Percentiles rank a stretch among this genome's conserved stretches.
Evolutionary conservation across 768 basidiomycete species (phyloP).

Genomic region (Phaeotremella skinneri): DNA sequence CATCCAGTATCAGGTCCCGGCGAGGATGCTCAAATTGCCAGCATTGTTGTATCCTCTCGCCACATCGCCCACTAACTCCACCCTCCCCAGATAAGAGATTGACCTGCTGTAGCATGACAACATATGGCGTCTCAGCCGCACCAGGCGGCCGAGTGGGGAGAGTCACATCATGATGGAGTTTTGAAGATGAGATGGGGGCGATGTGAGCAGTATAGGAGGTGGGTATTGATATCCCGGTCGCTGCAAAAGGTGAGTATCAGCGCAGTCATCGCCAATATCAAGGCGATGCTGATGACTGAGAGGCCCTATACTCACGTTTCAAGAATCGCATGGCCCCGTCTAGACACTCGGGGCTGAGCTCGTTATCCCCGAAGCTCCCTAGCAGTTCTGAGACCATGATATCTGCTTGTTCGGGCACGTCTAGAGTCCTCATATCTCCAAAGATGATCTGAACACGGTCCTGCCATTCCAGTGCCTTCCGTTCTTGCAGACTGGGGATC

Average conservation of each 20-base stretch:
- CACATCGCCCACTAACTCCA: constrained; percentile 64
- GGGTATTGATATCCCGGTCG: constrained; percentile 91
- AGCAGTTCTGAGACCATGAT: constrained; percentile 92
- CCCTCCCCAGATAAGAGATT: constrained; percentile 80
- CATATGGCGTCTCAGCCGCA: constrained; percentile 88
- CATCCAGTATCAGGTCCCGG: constrained; percentile 70
- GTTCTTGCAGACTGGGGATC: constrained; percentile 71
- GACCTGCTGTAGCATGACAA: constrained; percentile 95
- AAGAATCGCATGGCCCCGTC: constrained; percentile 92
- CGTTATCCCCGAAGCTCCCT: constrained; percentile 98
- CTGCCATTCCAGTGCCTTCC: constrained; percentile 79
- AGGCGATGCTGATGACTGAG: not conserved
- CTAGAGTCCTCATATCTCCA: constrained; percentile 87
- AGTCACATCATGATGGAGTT: constrained; percentile 78
- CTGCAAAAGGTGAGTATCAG: constrained; percentile 54
- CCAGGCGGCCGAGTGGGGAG: constrained; percentile 58
- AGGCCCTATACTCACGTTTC: constrained; percentile 63
- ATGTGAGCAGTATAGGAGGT: constrained; percentile 92
- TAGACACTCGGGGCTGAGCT: constrained; percentile 94
- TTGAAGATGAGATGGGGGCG: constrained; percentile 90
- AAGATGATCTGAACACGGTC: constrained; percentile 74
- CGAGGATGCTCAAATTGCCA: constrained; percentile 97
- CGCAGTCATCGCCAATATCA: not conserved
- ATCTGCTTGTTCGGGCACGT: constrained; percentile 82
- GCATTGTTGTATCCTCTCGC: constrained; percentile 83